Evolutionary conservation across 768 basidiomycete species (phyloP), one percentile per base, ranked within the genome.

Genomic region (Pleurotus eryngii): DNA sequence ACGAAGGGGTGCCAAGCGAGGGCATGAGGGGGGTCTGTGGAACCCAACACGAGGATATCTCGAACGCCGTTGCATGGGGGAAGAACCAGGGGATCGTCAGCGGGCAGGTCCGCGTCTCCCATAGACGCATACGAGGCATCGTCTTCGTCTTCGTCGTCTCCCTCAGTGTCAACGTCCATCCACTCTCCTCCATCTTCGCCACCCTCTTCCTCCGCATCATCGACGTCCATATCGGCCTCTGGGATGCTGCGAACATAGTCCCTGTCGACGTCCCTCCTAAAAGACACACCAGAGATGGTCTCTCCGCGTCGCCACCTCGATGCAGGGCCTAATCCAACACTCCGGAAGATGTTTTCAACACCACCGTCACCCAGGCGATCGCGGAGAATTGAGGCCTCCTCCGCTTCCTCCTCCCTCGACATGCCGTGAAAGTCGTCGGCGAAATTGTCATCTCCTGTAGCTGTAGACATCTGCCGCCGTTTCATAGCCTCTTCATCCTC

Each of bases 31-130:
- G 63, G 54, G 59, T 85, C 81, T 15, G 83, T 84, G 82, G 84
- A 58, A 54, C 87, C 87, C 11, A 80, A 81, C 60, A 89, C 67
- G 27, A 87, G 72, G 46, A 85, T 80, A 61, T 90, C 87, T 55
- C 69, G 70, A 4, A 87, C 75, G 1, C 87, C 86, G 30, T 72
- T 66, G 55, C 89, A 89, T 3, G 57, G 39, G 37, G 61, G 53
- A 46, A 50, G 49, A 9, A 62, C 11, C 14, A 61, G 48, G 39
- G 63, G 64, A 40, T 65, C 57, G 42, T 60, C 7, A 22, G 60
- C 45, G 49, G 53, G 46, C 30, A 24, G 40, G 20, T 63, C 63
- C 4, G 57, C 62, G 37, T 71, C 46, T 14, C 5, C 17, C 9
- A 68, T 1, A 60, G 56, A 50, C 6, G 27, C 9, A 5, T n/a